phyloP scores from a whole-genome alignment of 2,329 filamentous ascomycete species.

The Colletotrichum sansevieriae region DNA sequence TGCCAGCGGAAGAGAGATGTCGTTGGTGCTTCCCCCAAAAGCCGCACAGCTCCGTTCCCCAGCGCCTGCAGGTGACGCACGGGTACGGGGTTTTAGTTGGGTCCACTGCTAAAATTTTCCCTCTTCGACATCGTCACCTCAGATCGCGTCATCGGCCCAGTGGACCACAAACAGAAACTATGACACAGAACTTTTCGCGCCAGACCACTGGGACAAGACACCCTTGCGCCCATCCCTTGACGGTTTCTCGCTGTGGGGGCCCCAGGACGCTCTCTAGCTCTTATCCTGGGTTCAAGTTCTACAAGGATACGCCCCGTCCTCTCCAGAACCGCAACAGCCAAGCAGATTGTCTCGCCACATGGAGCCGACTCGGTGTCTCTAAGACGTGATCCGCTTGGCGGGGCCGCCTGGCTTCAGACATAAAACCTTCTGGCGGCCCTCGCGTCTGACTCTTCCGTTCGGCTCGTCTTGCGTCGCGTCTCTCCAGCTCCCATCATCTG shows the following conservation, averaged over 20 bases:
- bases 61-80: neutral
- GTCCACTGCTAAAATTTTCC: slow-evolving; percentile 33
- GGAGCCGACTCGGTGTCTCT: slow-evolving; percentile 29
- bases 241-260: neutral
- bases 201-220: slow-evolving; percentile 31
- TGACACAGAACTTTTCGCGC: slow-evolving; percentile 34
- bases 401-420: slow-evolving; percentile 27
- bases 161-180: slow-evolving; percentile 41
- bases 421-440: slow-evolving; percentile 34
- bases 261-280: too few relatives aligned
- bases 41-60: neutral
- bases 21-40: neutral
- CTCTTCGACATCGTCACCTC: slow-evolving; percentile 40
- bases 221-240: slow-evolving; percentile 14
- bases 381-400: slow-evolving; percentile 41
- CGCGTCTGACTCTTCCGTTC: neutral
- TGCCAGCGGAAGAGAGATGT: neutral
- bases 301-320: slow-evolving; percentile 5
- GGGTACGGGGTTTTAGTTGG: slow-evolving; percentile 16
- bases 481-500: neutral
- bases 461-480: slow-evolving; percentile 23
- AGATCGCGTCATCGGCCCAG: slow-evolving; percentile 40
- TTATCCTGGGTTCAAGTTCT: neutral
- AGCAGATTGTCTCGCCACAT: slow-evolving; percentile 36
- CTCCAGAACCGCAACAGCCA: slow-evolving; percentile 11